These are phyloP conservation scores for Schrenkiella parvula DNA, from an alignment of 345 rosid genomes.

Conservation along the genomic window DNA sequence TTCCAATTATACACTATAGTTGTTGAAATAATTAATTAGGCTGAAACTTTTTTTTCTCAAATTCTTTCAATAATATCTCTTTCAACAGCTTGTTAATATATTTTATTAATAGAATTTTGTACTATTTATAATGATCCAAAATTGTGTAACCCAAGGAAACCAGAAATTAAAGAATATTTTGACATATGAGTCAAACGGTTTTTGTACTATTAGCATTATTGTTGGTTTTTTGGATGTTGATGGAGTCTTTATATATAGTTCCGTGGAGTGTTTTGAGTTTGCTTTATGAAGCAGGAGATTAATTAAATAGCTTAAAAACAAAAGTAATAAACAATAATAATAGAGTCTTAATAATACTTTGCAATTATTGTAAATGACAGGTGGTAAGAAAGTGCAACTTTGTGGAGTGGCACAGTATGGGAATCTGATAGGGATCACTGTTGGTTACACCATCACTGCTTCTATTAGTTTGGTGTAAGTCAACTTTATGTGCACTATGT, in stretches of 20 bases:
- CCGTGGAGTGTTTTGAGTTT: constrained; percentile 28
- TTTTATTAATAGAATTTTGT: not conserved
- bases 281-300: constrained; percentile 20
- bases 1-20: not conserved
- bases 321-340: not conserved
- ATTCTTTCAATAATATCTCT: not conserved
- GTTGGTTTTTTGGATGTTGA: constrained; percentile 16
- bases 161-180: constrained; percentile 5
- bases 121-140: constrained; percentile 1
- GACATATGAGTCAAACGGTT: constrained; percentile 16
- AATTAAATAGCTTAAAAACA: constrained; percentile 20
- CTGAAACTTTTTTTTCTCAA: not conserved
- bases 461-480: constrained; percentile 98
- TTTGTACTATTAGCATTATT: constrained; percentile 29
- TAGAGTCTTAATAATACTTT: not conserved
- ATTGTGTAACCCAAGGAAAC: not conserved
- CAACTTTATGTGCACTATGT: constrained; percentile 10
- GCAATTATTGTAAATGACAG: constrained; percentile 35
- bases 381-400: constrained; percentile 56
- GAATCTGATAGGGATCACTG: constrained; percentile 60
- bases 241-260: not conserved
- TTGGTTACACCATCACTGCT: constrained; percentile 91
- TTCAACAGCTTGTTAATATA: not conserved
- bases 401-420: constrained; percentile 87
- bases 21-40: constrained; percentile 12